Evolutionary conservation across 176 grass and related monocot species (phyloP).

Genomic region (Juncus inflexus): DNA sequence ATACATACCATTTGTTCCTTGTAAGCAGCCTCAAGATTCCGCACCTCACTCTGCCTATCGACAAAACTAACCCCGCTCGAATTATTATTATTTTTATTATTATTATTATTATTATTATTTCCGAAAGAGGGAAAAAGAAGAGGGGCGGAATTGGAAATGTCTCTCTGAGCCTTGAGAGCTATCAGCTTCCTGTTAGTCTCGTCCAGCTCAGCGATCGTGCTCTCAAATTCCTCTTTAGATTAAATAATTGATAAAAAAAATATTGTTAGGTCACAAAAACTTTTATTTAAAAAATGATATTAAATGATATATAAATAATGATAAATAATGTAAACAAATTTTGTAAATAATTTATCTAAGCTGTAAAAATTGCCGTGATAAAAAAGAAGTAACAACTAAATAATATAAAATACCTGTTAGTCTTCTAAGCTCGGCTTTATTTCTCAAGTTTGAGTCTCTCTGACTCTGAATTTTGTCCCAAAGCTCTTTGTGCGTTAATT

Average conservation of each 20-base stretch:
- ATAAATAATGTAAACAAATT: too few species aligned
- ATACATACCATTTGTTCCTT: slow-evolving; percentile 72
- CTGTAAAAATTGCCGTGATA: too few species aligned
- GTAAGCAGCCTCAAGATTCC: slow-evolving; percentile 62
- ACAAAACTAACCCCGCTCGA: slow-evolving; percentile 39
- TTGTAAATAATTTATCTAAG: too few species aligned
- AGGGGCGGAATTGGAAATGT: slow-evolving; percentile 47
- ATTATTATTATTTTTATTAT: slow-evolving; percentile 33
- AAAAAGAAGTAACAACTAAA: background rate
- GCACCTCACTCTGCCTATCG: slow-evolving; percentile 71
- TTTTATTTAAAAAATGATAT: too few species aligned
- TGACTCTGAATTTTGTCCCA: slow-evolving; percentile 45
- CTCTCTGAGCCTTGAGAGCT: slow-evolving; percentile 57
- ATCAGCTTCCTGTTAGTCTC: slow-evolving; percentile 57
- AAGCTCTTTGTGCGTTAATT: slow-evolving; percentile 66
- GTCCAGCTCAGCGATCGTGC: slow-evolving; percentile 61
- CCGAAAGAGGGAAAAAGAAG: slow-evolving; percentile 51
- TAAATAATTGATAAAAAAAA: too few species aligned
- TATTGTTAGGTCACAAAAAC: too few species aligned
- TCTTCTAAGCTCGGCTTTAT: slow-evolving; percentile 61
- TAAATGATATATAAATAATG: too few species aligned
- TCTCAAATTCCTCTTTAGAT: slow-evolving; percentile 70
- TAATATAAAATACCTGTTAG: slow-evolving; percentile 63
- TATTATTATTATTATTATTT: slow-evolving; percentile 31
- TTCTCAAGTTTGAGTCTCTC: slow-evolving; percentile 40